A percentile compares a stretch with the other conserved stretches of the same genome.
Conservation (phyloP, 2,329 filamentous ascomycete species). For the Trichoderma sp. region DNA sequence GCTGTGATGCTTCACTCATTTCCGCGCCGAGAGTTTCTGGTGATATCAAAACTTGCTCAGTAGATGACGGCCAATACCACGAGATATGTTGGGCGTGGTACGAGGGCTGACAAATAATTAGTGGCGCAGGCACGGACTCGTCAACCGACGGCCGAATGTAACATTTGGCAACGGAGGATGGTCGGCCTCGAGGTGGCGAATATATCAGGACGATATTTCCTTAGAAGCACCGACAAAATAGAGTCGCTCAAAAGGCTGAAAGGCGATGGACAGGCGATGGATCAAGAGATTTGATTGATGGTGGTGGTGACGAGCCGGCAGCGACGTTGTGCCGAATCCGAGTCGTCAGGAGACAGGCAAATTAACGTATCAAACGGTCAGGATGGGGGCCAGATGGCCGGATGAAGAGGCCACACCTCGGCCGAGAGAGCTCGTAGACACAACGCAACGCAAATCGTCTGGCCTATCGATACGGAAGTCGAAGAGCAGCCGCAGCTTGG, state of each 20-base stretch:
- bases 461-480: neutral
- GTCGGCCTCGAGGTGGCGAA: conserved; percentile 12
- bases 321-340: conserved; percentile 16
- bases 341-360: conserved; percentile 9
- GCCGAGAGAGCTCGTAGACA: neutral
- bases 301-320: conserved; percentile 8
- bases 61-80: neutral
- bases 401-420: neutral
- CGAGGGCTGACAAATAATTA: conserved; percentile 18
- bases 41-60: neutral
- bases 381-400: conserved; percentile 2
- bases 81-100: conserved; percentile 14
- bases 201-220: neutral
- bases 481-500: neutral
- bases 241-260: neutral
- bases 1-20: conserved; percentile 34
- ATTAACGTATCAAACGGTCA: conserved; percentile 10
- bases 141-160: neutral
- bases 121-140: conserved; percentile 12
- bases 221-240: neutral
- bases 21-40: conserved; percentile 16
- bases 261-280: neutral
- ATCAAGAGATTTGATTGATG: neutral
- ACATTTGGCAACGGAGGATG: conserved; percentile 1
- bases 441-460: neutral